These are phyloP conservation scores for Dothidotthia symphoricarpi DNA, from an alignment of 2,329 filamentous ascomycete genomes.

Conservation along the genomic window DNA sequence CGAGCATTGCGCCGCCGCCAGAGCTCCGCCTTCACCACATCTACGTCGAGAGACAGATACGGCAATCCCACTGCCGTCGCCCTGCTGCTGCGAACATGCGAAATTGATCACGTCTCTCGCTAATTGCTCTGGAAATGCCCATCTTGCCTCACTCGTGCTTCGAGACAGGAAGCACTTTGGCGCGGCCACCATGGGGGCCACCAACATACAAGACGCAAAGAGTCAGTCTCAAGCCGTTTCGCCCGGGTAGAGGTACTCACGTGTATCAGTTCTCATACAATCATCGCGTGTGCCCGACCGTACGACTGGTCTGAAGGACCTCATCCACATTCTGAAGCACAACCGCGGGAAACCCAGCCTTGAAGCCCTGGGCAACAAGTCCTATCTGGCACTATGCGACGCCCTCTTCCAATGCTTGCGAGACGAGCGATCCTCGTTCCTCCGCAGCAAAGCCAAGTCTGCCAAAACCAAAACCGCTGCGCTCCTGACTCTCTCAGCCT, in stretches of 20 bases:
- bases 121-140: constrained; percentile 9
- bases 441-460: constrained; percentile 49
- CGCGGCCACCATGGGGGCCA: constrained; percentile 28
- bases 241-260: constrained; percentile 9
- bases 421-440: constrained; percentile 64
- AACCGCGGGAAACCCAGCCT: constrained; percentile 48
- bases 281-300: constrained; percentile 44
- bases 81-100: neutral
- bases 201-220: constrained; percentile 39
- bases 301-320: constrained; percentile 52
- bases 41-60: neutral
- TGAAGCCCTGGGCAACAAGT: constrained; percentile 64
- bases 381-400: constrained; percentile 80
- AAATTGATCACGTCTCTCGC: neutral
- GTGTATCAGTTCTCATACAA: constrained; percentile 29
- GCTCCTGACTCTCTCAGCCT: constrained; percentile 67
- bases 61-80: constrained; percentile 3
- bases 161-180: constrained; percentile 8
- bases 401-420: constrained; percentile 69
- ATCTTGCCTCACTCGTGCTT: constrained; percentile 2
- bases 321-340: constrained; percentile 57
- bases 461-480: constrained; percentile 26
- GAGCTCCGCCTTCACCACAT: constrained; percentile 17
- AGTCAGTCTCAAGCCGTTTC: constrained; percentile 17
- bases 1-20: constrained; percentile 12